Percentiles rank a stretch among this genome's conserved stretches.
Evolutionary conservation across 805 yeast genomes (phyloP).

Genomic region (Sugiyamaella boreocaroliniensis): DNA sequence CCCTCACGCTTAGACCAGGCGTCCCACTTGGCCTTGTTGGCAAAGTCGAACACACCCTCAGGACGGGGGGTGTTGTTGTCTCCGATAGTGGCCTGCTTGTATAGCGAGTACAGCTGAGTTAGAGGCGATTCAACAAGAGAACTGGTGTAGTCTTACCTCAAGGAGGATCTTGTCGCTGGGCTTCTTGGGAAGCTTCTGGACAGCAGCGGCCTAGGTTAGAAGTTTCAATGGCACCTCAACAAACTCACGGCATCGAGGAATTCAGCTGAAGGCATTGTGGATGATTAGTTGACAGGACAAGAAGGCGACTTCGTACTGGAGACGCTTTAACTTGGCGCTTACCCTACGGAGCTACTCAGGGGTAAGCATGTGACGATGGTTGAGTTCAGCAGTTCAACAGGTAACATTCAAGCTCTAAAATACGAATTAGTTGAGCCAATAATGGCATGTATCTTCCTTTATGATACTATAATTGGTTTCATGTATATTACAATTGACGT

Average conservation of each 20-base stretch:
- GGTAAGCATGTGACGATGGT: not conserved
- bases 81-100: constrained; percentile 95
- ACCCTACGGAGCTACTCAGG: not conserved
- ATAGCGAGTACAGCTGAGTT: constrained; percentile 67
- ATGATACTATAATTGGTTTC: too few relatives aligned
- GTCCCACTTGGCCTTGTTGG: constrained; percentile 97
- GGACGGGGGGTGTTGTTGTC: constrained; percentile 87
- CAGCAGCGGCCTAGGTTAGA: constrained; percentile 61
- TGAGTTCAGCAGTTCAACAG: too few relatives aligned
- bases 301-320: not conserved
- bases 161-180: constrained; percentile 85
- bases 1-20: constrained; percentile 91
- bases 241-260: constrained; percentile 31
- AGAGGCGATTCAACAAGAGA: not conserved
- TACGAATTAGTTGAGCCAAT: too few relatives aligned
- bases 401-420: too few relatives aligned
- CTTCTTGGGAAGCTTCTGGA: constrained; percentile 62
- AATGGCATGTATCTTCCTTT: too few relatives aligned
- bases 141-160: constrained; percentile 30
- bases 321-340: not conserved
- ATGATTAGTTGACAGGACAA: not conserved
- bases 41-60: constrained; percentile 75
- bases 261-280: constrained; percentile 34
- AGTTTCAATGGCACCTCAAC: not conserved
- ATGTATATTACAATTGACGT: too few relatives aligned